Evolutionary conservation across 73 alveolate species (phyloP), one percentile per base, ranked within the genome.

Genomic region (Paramecium caudatum): DNA sequence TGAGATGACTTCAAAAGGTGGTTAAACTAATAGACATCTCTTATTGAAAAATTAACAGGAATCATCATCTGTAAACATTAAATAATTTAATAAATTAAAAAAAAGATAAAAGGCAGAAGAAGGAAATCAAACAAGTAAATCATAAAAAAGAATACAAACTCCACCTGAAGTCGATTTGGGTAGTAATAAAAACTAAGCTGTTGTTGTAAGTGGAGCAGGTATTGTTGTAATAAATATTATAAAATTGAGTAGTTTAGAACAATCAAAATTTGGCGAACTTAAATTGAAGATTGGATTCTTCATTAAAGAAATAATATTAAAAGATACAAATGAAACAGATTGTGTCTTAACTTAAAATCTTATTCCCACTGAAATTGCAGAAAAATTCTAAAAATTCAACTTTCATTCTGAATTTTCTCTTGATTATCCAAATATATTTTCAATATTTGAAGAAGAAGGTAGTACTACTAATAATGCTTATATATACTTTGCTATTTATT

Each of bases 241-340:
- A 41, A 37, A 74, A 74, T 74, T 74, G 32, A 37, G 34, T 41
- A 37, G 8, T 74, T 39, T 39, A 17, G 62, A 74, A 16, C n/a
- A 45, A 3, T 21, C 19, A 10, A 74, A 74, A 37, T 41, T n/a
- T 45, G 21, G 43, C 21, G 39, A 74, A 41, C 21, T 74, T 1
- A 74, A 74, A 43, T 41, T 36, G 43, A 74, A 74, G 43, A 74
- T 74, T 19, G 88, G 88, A 16, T 74, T 74, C 32, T 74, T 74
- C 12, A 74, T 74, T 15, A 37, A 74, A 10, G 43, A 74, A 8
- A 27, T 27, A 0, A 74, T 74, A 41, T 27, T 74, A 5, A 74
- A 43, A 17, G 88, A 74, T 74, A 43, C 17, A 27, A 27, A 15
- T 41, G 88, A 74, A 37, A 74, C 43, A 41, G 88, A 74, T 37